Percentiles rank a stretch among this genome's conserved stretches.
Evolutionary conservation across 1,284 basidiomycete species (phyloP).

Genomic region (Irpex lacteus): DNA sequence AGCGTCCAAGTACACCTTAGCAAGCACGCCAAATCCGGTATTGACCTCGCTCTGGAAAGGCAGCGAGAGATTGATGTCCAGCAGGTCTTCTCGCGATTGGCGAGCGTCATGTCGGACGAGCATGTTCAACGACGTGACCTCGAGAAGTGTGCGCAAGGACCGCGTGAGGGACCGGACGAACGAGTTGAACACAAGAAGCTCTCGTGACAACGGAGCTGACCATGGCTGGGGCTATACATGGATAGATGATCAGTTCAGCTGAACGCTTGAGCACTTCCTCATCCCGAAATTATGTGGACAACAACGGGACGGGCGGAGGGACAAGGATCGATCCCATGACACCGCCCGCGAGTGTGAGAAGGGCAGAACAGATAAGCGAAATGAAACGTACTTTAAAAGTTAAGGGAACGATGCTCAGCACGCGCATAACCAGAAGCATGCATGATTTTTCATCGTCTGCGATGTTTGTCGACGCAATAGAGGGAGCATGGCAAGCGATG

Average conservation of each 20-base stretch:
- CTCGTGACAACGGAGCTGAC: slow-evolving; percentile 94
- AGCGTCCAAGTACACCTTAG: slow-evolving; percentile 94
- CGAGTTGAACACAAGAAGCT: slow-evolving; percentile 97
- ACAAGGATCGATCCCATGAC: slow-evolving; percentile 15
- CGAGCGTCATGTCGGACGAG: slow-evolving; percentile 86
- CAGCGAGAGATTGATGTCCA: slow-evolving; percentile 88
- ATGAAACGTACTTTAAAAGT: slow-evolving; percentile 76
- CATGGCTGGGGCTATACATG: slow-evolving; percentile 70
- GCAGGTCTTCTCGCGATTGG: slow-evolving; percentile 83
- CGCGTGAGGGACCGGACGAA: slow-evolving; percentile 91
- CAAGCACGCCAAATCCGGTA: slow-evolving; percentile 96
- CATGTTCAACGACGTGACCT: slow-evolving; percentile 91
- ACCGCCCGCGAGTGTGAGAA: slow-evolving; percentile 8
- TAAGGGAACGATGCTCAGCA: slow-evolving; percentile 90
- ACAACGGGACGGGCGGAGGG: neutral
- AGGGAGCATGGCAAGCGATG: neutral
- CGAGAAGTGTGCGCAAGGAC: slow-evolving; percentile 86
- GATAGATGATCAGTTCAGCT: neutral
- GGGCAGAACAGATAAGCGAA: neutral
- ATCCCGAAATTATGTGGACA: slow-evolving; percentile 1
- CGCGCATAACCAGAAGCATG: slow-evolving; percentile 95
- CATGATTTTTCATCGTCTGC: slow-evolving; percentile 86
- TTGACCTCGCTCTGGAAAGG: slow-evolving; percentile 97
- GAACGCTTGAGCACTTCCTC: neutral
- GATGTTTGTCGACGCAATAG: slow-evolving; percentile 14